A percentile compares a stretch with the other conserved stretches of the same genome.
Evolutionary conservation across 768 basidiomycete species (phyloP).

Genomic region (Termitomyces sp.): DNA sequence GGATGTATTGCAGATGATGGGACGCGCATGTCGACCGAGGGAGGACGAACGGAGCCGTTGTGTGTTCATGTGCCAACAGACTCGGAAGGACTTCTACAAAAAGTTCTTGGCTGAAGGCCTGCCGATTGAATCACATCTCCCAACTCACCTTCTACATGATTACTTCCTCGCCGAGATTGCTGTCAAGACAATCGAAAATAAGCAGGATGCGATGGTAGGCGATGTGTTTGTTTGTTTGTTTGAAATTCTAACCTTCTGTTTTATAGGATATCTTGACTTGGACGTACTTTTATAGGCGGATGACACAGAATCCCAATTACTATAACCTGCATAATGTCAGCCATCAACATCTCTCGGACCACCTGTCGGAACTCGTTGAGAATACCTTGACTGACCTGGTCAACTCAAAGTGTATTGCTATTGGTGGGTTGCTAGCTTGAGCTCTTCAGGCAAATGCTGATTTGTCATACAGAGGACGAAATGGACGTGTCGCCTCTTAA

Average conservation of each 20-base stretch:
- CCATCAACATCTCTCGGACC: constrained; percentile 93
- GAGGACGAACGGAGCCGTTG: constrained; percentile 91
- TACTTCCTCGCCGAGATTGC: constrained; percentile 99
- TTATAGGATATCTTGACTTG: constrained; percentile 90
- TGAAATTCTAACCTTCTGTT: not conserved
- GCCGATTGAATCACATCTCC: constrained; percentile 93
- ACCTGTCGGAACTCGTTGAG: constrained; percentile 94
- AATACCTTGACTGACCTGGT: constrained; percentile 87
- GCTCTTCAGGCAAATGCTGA: not conserved
- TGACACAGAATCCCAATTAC: constrained; percentile 97
- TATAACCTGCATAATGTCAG: constrained; percentile 94
- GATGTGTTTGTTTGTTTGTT: not conserved
- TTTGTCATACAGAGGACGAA: constrained; percentile 63
- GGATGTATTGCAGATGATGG: constrained; percentile 99
- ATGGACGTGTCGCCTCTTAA: constrained; percentile 92
- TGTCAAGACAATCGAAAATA: constrained; percentile 98
- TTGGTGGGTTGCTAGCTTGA: constrained; percentile 45
- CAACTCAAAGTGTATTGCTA: constrained; percentile 90
- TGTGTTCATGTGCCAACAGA: constrained; percentile 96
- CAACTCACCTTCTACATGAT: constrained; percentile 88
- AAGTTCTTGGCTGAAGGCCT: constrained; percentile 97
- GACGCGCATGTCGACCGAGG: constrained; percentile 87
- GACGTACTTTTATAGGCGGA: constrained; percentile 96
- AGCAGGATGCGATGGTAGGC: constrained; percentile 90
- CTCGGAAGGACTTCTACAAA: constrained; percentile 97